A percentile compares a stretch with the other conserved stretches of the same genome.
Evolutionary conservation across 805 yeast species (phyloP).

Genomic region (Candida arabinofermentans): DNA sequence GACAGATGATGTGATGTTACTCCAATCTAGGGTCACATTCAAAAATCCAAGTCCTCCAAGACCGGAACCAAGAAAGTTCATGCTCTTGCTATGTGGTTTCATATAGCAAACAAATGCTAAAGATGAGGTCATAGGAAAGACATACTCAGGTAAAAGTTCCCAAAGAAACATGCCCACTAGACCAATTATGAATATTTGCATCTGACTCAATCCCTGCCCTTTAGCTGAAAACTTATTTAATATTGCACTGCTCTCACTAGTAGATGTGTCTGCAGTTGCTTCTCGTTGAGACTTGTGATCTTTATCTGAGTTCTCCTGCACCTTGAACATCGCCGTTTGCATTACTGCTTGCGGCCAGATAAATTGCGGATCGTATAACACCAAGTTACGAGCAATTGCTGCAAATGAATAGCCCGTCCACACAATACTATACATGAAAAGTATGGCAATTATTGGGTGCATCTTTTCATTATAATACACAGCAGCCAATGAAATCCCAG

Average conservation of each 20-base stretch:
- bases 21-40: conserved; percentile 49
- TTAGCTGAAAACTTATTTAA: too few relatives aligned
- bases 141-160: conserved; percentile 47
- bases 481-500: conserved; percentile 43
- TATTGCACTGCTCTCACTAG: too few relatives aligned
- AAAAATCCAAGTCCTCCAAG: conserved; percentile 49
- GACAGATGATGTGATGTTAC: conserved; percentile 46
- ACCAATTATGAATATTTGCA: conserved; percentile 36
- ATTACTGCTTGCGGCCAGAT: conserved; percentile 49
- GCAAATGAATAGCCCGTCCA: conserved; percentile 52
- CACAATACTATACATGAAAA: conserved; percentile 49
- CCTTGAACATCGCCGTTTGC: conserved; percentile 44
- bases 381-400: conserved; percentile 42
- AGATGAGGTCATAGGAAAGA: conserved; percentile 47
- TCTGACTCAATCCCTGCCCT: conserved; percentile 11
- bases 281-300: conserved; percentile 4
- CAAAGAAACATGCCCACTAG: conserved; percentile 36
- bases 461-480: conserved; percentile 38
- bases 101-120: conserved; percentile 47
- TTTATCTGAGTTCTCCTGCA: conserved; percentile 14
- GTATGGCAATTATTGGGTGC: conserved; percentile 34
- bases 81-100: conserved; percentile 37
- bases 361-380: conserved; percentile 45
- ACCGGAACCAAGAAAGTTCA: conserved; percentile 49
- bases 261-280: too few relatives aligned